Percentiles rank a stretch among this genome's conserved stretches.
Conservation (phyloP, 202 grass and related monocot species). For the Eragrostis tef region DNA sequence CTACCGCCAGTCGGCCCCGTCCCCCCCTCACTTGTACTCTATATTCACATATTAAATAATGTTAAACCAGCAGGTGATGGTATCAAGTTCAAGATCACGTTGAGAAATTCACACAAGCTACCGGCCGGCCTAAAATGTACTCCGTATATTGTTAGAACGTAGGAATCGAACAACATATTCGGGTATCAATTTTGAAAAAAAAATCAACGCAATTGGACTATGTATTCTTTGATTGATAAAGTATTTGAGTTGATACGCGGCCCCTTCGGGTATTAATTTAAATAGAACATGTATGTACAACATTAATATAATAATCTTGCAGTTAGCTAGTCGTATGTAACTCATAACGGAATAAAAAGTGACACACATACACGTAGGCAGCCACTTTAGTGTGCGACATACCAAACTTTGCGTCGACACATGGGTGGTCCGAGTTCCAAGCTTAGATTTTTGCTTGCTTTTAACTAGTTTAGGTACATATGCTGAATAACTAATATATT, state of each 20-base stretch:
- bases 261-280: not conserved
- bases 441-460: not conserved
- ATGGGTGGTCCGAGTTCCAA: slow-evolving; percentile 42
- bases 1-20: too few species aligned
- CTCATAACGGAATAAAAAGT: slow-evolving; percentile 43
- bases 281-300: not conserved
- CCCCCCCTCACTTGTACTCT: too few species aligned
- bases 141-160: not conserved
- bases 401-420: slow-evolving; percentile 53
- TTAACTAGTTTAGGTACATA: slow-evolving; percentile 22
- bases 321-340: not conserved
- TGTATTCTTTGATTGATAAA: not conserved
- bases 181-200: not conserved
- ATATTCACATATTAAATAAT: not conserved
- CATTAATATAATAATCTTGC: not conserved
- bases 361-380: slow-evolving; percentile 22
- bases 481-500: slow-evolving; percentile 15
- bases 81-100: not conserved
- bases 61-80: not conserved
- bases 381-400: slow-evolving; percentile 33
- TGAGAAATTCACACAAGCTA: not conserved
- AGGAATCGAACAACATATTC: not conserved
- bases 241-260: not conserved
- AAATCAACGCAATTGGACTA: not conserved
- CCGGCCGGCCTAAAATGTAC: not conserved